Evolutionary conservation across 495 filamentous ascomycete species (phyloP).

Genomic region (Tuber melanosporum): DNA sequence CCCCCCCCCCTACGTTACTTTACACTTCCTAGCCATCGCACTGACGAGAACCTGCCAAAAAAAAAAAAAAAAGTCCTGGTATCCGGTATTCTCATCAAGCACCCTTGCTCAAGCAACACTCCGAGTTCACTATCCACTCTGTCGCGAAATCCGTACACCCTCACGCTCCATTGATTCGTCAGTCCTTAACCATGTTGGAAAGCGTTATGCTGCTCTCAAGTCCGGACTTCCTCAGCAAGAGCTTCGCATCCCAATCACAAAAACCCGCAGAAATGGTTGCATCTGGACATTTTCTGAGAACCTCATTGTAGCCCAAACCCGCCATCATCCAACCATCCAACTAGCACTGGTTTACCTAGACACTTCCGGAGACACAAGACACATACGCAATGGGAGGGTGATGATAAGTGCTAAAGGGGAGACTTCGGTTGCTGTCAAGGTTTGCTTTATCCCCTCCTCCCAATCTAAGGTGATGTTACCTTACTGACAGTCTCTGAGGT

Average conservation of each 20-base stretch:
- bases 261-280: constrained; percentile 27
- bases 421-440: constrained; percentile 11
- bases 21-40: neutral
- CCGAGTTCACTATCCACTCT: constrained; percentile 26
- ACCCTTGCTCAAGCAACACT: constrained; percentile 16
- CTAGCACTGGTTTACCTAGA: constrained; percentile 25
- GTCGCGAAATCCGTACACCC: constrained; percentile 21
- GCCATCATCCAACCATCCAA: constrained; percentile 11
- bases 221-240: constrained; percentile 25
- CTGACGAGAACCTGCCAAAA: neutral
- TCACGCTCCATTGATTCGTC: neutral
- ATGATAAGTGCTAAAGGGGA: neutral
- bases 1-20: neutral
- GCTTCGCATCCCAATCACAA: constrained; percentile 18
- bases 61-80: constrained; percentile 17
- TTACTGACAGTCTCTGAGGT: neutral
- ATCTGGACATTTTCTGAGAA: constrained; percentile 31
- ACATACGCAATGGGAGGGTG: constrained; percentile 12
- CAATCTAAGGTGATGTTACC: neutral
- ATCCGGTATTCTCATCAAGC: constrained; percentile 16
- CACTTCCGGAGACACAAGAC: constrained; percentile 8
- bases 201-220: constrained; percentile 23
- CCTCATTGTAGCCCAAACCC: constrained; percentile 23
- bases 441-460: neutral
- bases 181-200: constrained; percentile 18